Evolutionary conservation across 345 rosid species (phyloP).

Genomic region (Citropsis articulata): DNA sequence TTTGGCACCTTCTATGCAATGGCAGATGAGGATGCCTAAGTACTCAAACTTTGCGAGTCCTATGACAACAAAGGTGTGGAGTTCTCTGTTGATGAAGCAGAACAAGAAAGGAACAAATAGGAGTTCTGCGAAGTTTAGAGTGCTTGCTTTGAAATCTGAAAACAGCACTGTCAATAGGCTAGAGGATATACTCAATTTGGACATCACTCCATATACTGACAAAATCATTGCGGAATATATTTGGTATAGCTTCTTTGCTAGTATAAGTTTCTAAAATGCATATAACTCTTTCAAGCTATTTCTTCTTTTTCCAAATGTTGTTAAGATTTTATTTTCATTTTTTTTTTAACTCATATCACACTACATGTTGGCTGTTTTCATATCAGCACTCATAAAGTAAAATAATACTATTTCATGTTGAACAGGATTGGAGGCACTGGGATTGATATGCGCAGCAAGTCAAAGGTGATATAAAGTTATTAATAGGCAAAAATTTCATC

Average conservation of each 20-base stretch:
- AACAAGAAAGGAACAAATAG: constrained; percentile 50
- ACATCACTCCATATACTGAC: constrained; percentile 77
- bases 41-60: constrained; percentile 42
- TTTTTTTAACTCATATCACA: not conserved
- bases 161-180: constrained; percentile 65
- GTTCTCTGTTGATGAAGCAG: constrained; percentile 63
- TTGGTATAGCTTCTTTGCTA: constrained; percentile 47
- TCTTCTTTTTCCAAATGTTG: not conserved
- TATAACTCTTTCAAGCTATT: not conserved
- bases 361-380: not conserved
- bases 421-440: constrained; percentile 95
- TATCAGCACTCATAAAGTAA: not conserved
- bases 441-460: constrained; percentile 87
- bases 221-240: constrained; percentile 93
- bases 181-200: constrained; percentile 74
- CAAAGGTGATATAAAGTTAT: constrained; percentile 55
- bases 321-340: not conserved
- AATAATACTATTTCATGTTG: constrained; percentile 3
- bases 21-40: constrained; percentile 72
- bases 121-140: constrained; percentile 51
- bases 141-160: constrained; percentile 66
- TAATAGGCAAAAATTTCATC: constrained; percentile 3
- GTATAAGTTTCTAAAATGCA: not conserved
- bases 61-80: constrained; percentile 56
- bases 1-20: constrained; percentile 69